Conservation (phyloP, 352 stramenopile genomes). For the Phytopythium montanum region DNA sequence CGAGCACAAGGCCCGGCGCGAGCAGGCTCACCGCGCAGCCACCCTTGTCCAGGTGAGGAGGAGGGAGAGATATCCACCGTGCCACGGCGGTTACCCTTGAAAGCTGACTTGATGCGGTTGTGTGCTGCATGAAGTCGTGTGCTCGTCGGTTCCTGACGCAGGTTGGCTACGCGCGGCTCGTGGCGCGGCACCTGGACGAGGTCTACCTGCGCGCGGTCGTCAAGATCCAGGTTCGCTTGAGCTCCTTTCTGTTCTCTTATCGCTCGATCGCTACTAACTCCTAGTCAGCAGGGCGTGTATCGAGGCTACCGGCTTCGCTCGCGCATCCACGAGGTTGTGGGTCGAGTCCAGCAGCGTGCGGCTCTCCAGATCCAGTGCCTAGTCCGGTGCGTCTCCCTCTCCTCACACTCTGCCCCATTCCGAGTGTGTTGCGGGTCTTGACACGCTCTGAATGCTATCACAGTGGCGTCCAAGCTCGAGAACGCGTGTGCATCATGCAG, state of each 20-base stretch:
- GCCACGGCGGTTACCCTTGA: too few species aligned
- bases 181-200: constrained; percentile 42
- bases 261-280: not conserved
- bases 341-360: constrained; percentile 29
- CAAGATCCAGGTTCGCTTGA: constrained; percentile 39
- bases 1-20: constrained; percentile 29
- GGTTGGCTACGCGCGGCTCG: constrained; percentile 32
- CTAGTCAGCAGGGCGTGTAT: constrained; percentile 26
- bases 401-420: not conserved
- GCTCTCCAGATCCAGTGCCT: constrained; percentile 54
- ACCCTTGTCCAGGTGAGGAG: constrained; percentile 41
- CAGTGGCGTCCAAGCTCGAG: constrained; percentile 48
- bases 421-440: constrained; percentile 7
- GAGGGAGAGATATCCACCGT: too few species aligned
- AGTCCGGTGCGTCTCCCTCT: constrained; percentile 29
- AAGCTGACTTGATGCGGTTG: not conserved
- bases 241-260: not conserved
- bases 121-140: constrained; percentile 17
- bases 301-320: constrained; percentile 40
- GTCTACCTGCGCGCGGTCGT: constrained; percentile 30
- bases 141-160: constrained; percentile 50
- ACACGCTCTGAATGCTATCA: not conserved
- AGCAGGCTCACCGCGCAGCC: constrained; percentile 34
- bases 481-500: constrained; percentile 40
- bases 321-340: constrained; percentile 39